Evolutionary conservation across 176 grass and related monocot genomes (phyloP), one percentile per base, ranked within the genome.

Genomic region (Eragrostis curvula): DNA sequence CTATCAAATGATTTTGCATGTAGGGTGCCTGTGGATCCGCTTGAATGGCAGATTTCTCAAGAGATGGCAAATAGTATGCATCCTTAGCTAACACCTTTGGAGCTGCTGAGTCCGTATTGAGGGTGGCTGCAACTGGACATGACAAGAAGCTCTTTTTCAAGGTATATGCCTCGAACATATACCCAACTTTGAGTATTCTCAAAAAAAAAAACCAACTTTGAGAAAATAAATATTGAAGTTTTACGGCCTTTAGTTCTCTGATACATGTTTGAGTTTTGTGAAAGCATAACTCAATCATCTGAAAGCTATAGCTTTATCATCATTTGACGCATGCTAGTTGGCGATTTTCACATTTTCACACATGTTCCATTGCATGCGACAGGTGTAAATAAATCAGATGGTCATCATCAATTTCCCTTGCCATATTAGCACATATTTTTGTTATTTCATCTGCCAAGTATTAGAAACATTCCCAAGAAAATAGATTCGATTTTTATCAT

Each of bases 21-120:
- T 87, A 99, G 93, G 70, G 96, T 99, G 9, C 96, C 96, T 48
- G 93, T 99, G 45, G 96, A 99, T 92, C 96, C 96, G 53, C 89
- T 99, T 55, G 93, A 96, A 72, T 99, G 96, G 93, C 93, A 99
- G 66, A 92, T 96, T 77, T 96, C 96, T 59, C 87, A 99, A 40
- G 96, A 99, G 76, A 92, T 90, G 82, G 96, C 93, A 55, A 99
- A 99, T 85, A 78, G 85, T 36, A 85, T 99, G 96, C 96, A 57
- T 96, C 91, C 44, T 87, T 96, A 83, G 96, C 93, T 59, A 99
- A 99, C 66, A 99, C 96, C 17, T 62, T 99, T 51, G 93, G 96
- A 72, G 96, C 96, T 68, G 85, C 93, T 5, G 91, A 99, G 12
- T 99, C 96, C 83, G 96, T 99, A 66, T 85, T 96, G 83, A 87